phyloP scores from a whole-genome alignment of 768 basidiomycete genomes.

The Mycena rosella region DNA sequence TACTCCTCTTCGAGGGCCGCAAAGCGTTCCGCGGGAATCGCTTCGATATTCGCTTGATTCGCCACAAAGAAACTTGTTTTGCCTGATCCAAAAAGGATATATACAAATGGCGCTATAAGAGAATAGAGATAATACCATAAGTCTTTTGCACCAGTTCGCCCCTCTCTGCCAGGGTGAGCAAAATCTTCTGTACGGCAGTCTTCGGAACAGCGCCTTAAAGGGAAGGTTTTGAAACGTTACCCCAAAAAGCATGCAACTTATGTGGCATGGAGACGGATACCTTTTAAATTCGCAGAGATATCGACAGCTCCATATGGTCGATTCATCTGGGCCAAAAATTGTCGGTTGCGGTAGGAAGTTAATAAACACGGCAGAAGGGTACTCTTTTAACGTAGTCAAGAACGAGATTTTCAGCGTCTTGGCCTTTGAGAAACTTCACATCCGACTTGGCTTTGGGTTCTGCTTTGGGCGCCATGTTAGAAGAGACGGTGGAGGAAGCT shows the following conservation, averaged over 20 bases:
- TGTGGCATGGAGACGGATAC: slow-evolving; percentile 2
- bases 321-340: slow-evolving; percentile 76
- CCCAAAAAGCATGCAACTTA: background rate
- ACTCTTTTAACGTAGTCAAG: slow-evolving; percentile 86
- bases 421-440: slow-evolving; percentile 76
- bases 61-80: slow-evolving; percentile 91
- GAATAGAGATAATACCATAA: slow-evolving; percentile 68
- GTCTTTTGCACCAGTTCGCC: slow-evolving; percentile 85
- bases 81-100: slow-evolving; percentile 56
- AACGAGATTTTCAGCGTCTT: slow-evolving; percentile 84
- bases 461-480: slow-evolving; percentile 60
- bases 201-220: slow-evolving; percentile 81
- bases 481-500: background rate
- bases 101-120: slow-evolving; percentile 16
- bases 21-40: slow-evolving; percentile 73
- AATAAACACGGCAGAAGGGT: slow-evolving; percentile 16
- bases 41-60: slow-evolving; percentile 80
- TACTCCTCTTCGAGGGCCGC: slow-evolving; percentile 71
- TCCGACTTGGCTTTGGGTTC: slow-evolving; percentile 56
- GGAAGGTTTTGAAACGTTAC: background rate
- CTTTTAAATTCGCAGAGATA: slow-evolving; percentile 89
- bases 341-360: slow-evolving; percentile 19
- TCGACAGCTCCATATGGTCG: slow-evolving; percentile 95
- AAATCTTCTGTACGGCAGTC: slow-evolving; percentile 85
- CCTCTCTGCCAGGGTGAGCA: slow-evolving; percentile 86